Base-by-base conservation (phyloP, 495 filamentous ascomycete species). In the Trichoderma orchidacearum region DNA sequence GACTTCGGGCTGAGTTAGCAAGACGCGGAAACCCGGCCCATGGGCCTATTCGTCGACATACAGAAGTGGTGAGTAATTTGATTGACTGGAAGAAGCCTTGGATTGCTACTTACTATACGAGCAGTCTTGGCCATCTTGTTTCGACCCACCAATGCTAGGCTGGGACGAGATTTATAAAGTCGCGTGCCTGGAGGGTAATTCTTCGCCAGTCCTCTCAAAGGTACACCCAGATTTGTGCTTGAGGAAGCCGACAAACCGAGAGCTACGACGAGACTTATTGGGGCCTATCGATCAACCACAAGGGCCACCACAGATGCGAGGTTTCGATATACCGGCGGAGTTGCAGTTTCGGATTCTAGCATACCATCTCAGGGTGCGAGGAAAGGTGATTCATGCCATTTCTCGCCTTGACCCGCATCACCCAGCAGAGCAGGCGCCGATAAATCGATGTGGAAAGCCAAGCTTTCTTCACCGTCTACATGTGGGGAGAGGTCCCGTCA, bases 401-500 rank as follows among this genome's bases (percentile, higher is more conserved):
- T 75, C 73, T 0, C 61, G 73, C 3, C 61, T 76, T 0, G 73
- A 76, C 29, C 63, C 59, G 7, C 55, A 32, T 0, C 57, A 61
- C 3, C 52, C 59, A 6, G 65, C 65, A n/a, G 15, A 51, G 0
- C 23, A 48, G 0, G 60, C 64, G 21, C 67, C 70, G 0, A 30
- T 34, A 1, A 28, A 36, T 1, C 12, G 23, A 2, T 11, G n/a
- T 23, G n/a, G 5, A 15, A 29, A 51, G 17, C 36, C 45, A 17
- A 59, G 62, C 7, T 54, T 73, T 5, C 63, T 51, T 2, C 62
- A 57, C 0, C 32, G 45, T 2, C 73, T 76, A 56, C 69, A 70
- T 32, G 63, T 64, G 27, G 71, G 71, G 0, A 38, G 48, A 4
- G 35, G 38, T 0, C 53, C 58, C 0, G 70, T 66, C 51, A 64